Percentiles rank a stretch among this genome's conserved stretches.
Conservation (phyloP, 345 rosid species). For the Iberis pinnata region DNA sequence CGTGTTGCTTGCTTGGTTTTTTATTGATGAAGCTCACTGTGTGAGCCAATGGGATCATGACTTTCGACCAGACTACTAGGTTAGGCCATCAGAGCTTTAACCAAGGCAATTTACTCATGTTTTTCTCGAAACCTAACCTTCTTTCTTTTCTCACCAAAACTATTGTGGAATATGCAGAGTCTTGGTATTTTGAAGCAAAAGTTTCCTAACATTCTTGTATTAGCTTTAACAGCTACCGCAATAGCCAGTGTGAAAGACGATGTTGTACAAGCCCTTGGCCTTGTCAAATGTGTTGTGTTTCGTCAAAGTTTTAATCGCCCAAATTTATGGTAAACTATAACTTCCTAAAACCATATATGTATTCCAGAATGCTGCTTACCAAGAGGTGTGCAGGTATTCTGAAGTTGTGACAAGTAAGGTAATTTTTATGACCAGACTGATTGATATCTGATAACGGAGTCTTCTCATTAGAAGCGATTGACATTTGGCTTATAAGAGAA, state of each 20-base stretch:
- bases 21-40: constrained; percentile 96
- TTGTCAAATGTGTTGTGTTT: constrained; percentile 74
- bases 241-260: constrained; percentile 97
- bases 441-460: no score
- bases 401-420: no score
- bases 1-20: constrained; percentile 82
- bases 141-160: constrained; percentile 6
- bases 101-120: no score
- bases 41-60: constrained; percentile 99
- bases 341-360: not conserved
- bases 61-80: constrained; percentile 97
- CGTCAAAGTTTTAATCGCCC: constrained; percentile 93
- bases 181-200: constrained; percentile 85
- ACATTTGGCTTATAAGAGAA: no score
- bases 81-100: no score
- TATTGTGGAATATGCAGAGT: constrained; percentile 42
- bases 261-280: constrained; percentile 94
- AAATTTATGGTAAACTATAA: constrained; percentile 47
- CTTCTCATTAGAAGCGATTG: no score
- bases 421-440: no score
- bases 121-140: no score
- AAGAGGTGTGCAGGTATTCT: no score
- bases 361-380: not conserved
- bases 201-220: constrained; percentile 71
- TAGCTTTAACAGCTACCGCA: constrained; percentile 94